Percentiles rank a stretch among this genome's conserved stretches.
phyloP scores from a whole-genome alignment of 2,329 filamentous ascomycete genomes.

The Seiridium unicorne region DNA sequence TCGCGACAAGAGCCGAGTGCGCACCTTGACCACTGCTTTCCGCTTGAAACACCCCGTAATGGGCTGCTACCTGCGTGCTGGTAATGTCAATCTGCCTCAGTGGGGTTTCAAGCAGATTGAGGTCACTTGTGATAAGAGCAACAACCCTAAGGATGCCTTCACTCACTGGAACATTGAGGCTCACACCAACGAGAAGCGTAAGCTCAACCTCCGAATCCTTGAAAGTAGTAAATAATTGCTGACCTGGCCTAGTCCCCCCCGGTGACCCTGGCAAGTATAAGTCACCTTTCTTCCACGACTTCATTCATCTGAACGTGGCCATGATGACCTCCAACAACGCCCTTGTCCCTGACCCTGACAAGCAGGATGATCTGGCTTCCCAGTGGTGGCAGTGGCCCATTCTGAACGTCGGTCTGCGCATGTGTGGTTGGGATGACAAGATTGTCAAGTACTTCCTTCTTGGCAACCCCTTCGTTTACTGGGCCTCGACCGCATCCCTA shows the following conservation, averaged over 20 bases:
- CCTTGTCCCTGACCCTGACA: constrained; percentile 94
- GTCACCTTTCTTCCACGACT: constrained; percentile 96
- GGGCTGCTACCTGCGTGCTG: constrained; percentile 91
- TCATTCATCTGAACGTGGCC: constrained; percentile 95
- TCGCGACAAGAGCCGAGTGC: constrained; percentile 77
- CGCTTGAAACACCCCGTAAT: constrained; percentile 78
- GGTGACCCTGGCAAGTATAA: constrained; percentile 90
- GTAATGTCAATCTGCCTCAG: constrained; percentile 93
- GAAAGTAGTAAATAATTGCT: constrained; percentile 23
- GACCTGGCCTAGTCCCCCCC: constrained; percentile 65
- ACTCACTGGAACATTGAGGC: constrained; percentile 99
- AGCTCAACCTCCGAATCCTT: constrained; percentile 31
- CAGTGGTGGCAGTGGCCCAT: constrained; percentile 99
- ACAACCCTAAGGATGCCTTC: constrained; percentile 88
- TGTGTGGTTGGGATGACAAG: constrained; percentile 97
- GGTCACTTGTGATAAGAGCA: constrained; percentile 89
- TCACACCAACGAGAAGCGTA: constrained; percentile 89
- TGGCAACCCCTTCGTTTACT: constrained; percentile 94
- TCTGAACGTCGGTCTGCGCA: constrained; percentile 89
- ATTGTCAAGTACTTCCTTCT: constrained; percentile 98
- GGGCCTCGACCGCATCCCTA: constrained; percentile 82
- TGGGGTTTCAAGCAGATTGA: constrained; percentile 99
- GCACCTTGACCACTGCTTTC: constrained; percentile 92
- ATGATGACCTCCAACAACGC: constrained; percentile 99
- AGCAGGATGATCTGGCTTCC: constrained; percentile 96